These are phyloP conservation scores for Hordeum marinum DNA, from an alignment of 176 grass and related monocot genomes.

Conservation along the genomic window DNA sequence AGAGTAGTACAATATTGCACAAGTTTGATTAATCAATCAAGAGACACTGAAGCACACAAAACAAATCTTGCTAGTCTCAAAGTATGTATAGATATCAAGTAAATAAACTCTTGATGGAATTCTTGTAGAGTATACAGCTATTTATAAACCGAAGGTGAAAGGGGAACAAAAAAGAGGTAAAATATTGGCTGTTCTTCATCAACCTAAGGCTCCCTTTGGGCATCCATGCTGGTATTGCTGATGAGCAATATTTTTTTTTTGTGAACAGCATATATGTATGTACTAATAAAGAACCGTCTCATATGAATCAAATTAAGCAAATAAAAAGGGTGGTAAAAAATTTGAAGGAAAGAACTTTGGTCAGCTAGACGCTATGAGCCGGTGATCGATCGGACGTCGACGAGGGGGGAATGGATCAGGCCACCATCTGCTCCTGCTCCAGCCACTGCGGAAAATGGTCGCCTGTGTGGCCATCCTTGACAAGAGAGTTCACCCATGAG, in stretches of 20 bases:
- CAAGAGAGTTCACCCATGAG: constrained; percentile 67
- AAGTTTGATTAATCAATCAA: not conserved
- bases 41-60: constrained; percentile 9
- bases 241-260: constrained; percentile 33
- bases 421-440: constrained; percentile 80
- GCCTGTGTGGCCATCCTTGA: constrained; percentile 62
- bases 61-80: constrained; percentile 12
- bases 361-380: constrained; percentile 52
- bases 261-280: constrained; percentile 58
- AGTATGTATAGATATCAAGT: constrained; percentile 18
- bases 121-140: constrained; percentile 32
- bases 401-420: constrained; percentile 23
- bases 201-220: constrained; percentile 79
- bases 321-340: constrained; percentile 53
- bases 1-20: constrained; percentile 4
- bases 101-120: constrained; percentile 35
- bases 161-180: constrained; percentile 33
- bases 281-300: constrained; percentile 46
- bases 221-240: constrained; percentile 42
- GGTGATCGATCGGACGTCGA: not conserved
- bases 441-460: constrained; percentile 78
- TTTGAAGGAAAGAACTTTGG: constrained; percentile 89
- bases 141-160: constrained; percentile 42
- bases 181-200: constrained; percentile 52
- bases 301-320: constrained; percentile 71